phyloP scores from a whole-genome alignment of 1,284 basidiomycete species.

The Polyporus tsugae region DNA sequence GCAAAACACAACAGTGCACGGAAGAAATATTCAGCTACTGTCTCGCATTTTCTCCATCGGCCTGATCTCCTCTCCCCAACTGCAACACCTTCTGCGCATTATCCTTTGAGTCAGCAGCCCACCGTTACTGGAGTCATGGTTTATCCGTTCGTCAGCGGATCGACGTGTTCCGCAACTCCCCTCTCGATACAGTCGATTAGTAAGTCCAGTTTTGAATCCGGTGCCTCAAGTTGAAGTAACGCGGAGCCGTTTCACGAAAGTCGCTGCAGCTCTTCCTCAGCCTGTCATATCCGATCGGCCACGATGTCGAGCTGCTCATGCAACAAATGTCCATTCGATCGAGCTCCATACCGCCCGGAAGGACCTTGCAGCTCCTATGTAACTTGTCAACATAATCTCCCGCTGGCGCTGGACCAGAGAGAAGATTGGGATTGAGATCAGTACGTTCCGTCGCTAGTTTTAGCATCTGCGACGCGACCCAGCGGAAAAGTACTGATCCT shows the following conservation, averaged over 20 bases:
- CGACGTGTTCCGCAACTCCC: background rate
- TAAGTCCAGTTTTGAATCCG: background rate
- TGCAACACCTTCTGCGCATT: background rate
- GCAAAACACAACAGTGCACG: background rate
- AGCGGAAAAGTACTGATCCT: background rate
- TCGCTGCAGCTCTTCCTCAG: background rate
- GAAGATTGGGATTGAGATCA: background rate
- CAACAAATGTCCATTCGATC: too few relatives aligned
- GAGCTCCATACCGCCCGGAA: conserved; percentile 6
- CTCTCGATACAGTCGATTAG: background rate
- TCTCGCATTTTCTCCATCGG: background rate
- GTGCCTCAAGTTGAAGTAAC: too few relatives aligned
- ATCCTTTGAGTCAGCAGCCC: background rate
- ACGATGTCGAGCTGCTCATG: background rate
- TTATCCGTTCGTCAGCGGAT: background rate
- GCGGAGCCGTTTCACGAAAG: background rate
- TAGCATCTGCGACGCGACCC: background rate
- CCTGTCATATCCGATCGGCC: background rate
- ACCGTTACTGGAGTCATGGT: background rate
- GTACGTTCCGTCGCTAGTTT: background rate
- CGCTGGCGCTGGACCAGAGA: background rate
- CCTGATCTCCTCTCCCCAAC: background rate
- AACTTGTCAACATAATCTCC: background rate
- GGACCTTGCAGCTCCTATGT: conserved; percentile 8
- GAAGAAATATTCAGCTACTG: background rate